Evolutionary conservation across 2,329 filamentous ascomycete species (phyloP).

Genomic region (Hypomyces rosellus): DNA sequence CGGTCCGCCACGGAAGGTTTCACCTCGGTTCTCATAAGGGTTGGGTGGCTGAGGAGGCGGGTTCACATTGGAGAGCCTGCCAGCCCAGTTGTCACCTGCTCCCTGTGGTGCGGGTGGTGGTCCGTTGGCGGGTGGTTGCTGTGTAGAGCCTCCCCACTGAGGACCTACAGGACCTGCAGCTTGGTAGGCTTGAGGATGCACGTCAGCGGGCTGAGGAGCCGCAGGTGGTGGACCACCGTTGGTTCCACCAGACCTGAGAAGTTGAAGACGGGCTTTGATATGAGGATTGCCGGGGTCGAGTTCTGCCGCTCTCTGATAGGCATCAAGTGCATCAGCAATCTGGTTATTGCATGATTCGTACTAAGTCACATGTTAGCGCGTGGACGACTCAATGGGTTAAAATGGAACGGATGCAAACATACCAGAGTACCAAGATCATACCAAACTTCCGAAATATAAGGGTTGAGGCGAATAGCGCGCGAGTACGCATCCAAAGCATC

Average conservation of each 20-base stretch:
- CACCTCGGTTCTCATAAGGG: conserved; percentile 68
- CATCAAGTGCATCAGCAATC: conserved; percentile 90
- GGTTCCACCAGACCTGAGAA: conserved; percentile 75
- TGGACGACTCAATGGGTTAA: background rate
- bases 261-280: conserved; percentile 88
- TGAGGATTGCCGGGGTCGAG: conserved; percentile 89
- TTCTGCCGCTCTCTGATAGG: conserved; percentile 89
- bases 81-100: conserved; percentile 50
- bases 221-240: conserved; percentile 65
- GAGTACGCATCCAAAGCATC: conserved; percentile 97
- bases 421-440: conserved; percentile 95
- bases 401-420: conserved; percentile 34
- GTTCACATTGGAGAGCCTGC: conserved; percentile 72
- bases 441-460: conserved; percentile 98
- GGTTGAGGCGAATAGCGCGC: conserved; percentile 90
- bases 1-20: conserved; percentile 62
- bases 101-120: conserved; percentile 58
- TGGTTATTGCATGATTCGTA: conserved; percentile 99
- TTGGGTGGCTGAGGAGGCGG: conserved; percentile 69
- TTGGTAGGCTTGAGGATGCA: conserved; percentile 92
- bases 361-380: conserved; percentile 40
- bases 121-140: conserved; percentile 43
- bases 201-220: conserved; percentile 88
- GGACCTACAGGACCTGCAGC: conserved; percentile 75
- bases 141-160: conserved; percentile 78